These are phyloP conservation scores for Hydrangea macrophylla DNA, from an alignment of 148 eudicot species.

Conservation along the genomic window DNA sequence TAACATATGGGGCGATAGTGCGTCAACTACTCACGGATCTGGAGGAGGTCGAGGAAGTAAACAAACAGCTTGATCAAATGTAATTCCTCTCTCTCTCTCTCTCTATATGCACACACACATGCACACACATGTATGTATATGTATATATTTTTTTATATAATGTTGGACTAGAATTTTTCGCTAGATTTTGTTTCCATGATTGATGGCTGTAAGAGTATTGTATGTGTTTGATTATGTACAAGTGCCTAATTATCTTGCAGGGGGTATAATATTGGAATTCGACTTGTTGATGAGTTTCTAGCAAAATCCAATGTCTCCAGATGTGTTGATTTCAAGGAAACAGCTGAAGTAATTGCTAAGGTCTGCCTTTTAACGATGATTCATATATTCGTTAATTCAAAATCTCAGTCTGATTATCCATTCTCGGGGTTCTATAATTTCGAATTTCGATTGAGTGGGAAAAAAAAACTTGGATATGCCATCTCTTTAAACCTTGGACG, in stretches of 20 bases:
- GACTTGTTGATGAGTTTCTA: conserved; percentile 87
- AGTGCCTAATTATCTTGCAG: conserved; percentile 34
- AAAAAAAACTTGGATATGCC: too few relatives aligned
- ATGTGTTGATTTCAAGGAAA: conserved; percentile 95
- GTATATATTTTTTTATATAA: too few relatives aligned
- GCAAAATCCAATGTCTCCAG: conserved; percentile 93
- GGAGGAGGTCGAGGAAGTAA: conserved; percentile 96
- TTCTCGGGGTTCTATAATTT: too few relatives aligned
- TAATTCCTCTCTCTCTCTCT: neutral
- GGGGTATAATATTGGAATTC: conserved; percentile 95
- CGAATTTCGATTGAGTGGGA: too few relatives aligned
- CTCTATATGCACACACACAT: neutral
- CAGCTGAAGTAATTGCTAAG: conserved; percentile 99
- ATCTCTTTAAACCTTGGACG: too few relatives aligned
- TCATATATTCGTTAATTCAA: neutral
- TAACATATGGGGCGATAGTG: conserved; percentile 93
- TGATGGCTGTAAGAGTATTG: conserved; percentile 5
- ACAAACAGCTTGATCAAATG: conserved; percentile 93
- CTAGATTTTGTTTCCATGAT: neutral
- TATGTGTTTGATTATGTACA: conserved; percentile 9
- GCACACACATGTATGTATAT: neutral
- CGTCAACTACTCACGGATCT: conserved; percentile 92
- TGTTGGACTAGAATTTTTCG: neutral
- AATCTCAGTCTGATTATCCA: too few relatives aligned
- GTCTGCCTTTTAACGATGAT: conserved; percentile 23